Base-by-base conservation (phyloP, 768 basidiomycete species). In the Daedaleopsis sinensis region DNA sequence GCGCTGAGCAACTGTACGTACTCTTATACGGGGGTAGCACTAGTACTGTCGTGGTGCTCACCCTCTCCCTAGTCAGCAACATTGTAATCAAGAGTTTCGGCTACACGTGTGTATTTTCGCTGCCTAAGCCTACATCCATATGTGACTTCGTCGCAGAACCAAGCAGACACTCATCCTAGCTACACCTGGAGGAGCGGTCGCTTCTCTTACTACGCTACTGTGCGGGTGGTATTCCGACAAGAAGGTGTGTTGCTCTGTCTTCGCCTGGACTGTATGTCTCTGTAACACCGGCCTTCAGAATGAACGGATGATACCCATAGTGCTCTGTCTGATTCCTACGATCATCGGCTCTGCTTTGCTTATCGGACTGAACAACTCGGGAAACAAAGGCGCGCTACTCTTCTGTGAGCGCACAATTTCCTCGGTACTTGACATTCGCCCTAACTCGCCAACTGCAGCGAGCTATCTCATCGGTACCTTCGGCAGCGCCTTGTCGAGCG, bases 191-290 rank as follows among this genome's bases (percentile, higher is more conserved):
- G 88, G 87, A 3, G 77, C 73, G 7, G 50, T 63, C 10, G 80
- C 77, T 4, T 78, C 84, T 0, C 50, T 73, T 4, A 85, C 77
- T 61, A 80, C 82, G 2, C 62, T 87, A 18, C 66, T 78, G 5
- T 86, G 84, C 62, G 86, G 86, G 3, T 88, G 84, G 81, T 86
- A 85, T 68, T 86, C 87, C 0, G 88, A 88, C 66, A 83, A 74
- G 70, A 87, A 82, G 80, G 86, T 83, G 53, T 13, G 42, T n/a
- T 11, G 6, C 35, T 4, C 19, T 19, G 19, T 37, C 35, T 15
- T 39, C 13, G 23, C 3, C 35, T n/a, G 13, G 55, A 19, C 35
- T 16, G 37, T 2, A 12, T 42, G 52, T 8, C 19, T 19, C 19
- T 10, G 6, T 27, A 15, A n/a, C 47, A 21, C 6, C 46, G 12